Evolutionary conservation across 164 flowering plant genomes (phyloP), one percentile per base, ranked within the genome.

Genomic region (Hamamelis virginiana): DNA sequence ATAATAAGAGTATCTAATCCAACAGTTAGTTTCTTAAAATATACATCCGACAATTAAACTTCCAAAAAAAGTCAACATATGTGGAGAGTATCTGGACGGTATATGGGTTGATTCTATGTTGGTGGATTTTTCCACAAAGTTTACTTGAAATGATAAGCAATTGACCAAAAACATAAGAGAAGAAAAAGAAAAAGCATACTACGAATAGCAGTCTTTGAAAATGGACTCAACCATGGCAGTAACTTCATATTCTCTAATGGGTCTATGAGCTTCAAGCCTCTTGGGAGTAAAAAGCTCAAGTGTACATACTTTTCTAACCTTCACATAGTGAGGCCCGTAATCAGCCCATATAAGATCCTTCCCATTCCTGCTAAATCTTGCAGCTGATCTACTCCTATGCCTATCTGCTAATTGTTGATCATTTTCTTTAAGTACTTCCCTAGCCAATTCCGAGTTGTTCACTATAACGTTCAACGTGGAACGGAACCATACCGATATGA

Each of bases 331-430:
- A 1, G 85, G 83, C 4, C 85, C 85, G 48, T 82, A 82, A 27
- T 82, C 85, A 1, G 85, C 85, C 85, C 85, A 82, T 38, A 82
- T 82, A 5, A 82, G 76, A 23, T 82, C 85, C 75, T 75, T 23
- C 3, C 83, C 83, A 58, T 80, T 80, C 3, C 76, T 59, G 68
- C 85, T 82, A 45, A 80, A 80, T 76, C 61, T 77, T 0, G 79
- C 83, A 0, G 83, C 70, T 4, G 85, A 75, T 53, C 85, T 21
- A 26, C 66, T 82, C 72, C 85, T 19, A 25, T 79, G 81, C 58
- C 85, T 43, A 23, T 82, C 83, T 0, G 85, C 85, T 50, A 82
- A 65, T 59, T 77, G 77, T 43, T 82, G 83, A 53, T 82, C 85
- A 0, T 74, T 33, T 25, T 80, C 85, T 64, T 80, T 82, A 4